Conservation (phyloP, 495 filamentous ascomycete species). For the Penicillium silybi region DNA sequence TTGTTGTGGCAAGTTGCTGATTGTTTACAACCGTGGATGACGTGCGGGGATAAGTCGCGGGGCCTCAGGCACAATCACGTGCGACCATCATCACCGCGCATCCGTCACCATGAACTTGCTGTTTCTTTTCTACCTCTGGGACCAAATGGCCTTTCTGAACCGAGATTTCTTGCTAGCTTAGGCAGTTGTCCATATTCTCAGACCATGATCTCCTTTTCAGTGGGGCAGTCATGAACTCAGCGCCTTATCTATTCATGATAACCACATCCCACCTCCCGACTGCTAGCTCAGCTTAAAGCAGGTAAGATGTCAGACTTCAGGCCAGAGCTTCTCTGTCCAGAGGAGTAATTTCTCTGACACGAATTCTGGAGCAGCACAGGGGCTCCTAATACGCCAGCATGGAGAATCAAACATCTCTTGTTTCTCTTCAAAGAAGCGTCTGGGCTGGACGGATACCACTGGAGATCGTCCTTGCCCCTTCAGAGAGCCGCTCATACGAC, state of each 20-base stretch:
- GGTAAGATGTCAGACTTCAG: not conserved
- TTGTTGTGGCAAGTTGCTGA: not conserved
- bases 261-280: conserved; percentile 3
- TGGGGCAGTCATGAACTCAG: conserved; percentile 8
- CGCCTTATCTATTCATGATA: conserved; percentile 6
- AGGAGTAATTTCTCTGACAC: not conserved
- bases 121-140: conserved; percentile 1
- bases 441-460: conserved; percentile 52
- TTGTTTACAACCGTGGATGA: not conserved
- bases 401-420: conserved; percentile 24
- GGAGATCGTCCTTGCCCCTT: conserved; percentile 48
- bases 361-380: not conserved
- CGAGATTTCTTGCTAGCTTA: not conserved
- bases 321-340: not conserved
- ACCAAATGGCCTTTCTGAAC: not conserved
- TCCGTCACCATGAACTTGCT: not conserved
- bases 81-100: not conserved
- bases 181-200: not conserved
- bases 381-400: not conserved
- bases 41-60: too few relatives aligned
- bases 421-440: conserved; percentile 41
- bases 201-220: conserved; percentile 53
- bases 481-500: conserved; percentile 52
- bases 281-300: not conserved
- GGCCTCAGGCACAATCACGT: not conserved